A percentile compares a stretch with the other conserved stretches of the same genome.
These are phyloP conservation scores for Penicillium manginii DNA, from an alignment of 495 filamentous ascomycete species.

Conservation along the genomic window DNA sequence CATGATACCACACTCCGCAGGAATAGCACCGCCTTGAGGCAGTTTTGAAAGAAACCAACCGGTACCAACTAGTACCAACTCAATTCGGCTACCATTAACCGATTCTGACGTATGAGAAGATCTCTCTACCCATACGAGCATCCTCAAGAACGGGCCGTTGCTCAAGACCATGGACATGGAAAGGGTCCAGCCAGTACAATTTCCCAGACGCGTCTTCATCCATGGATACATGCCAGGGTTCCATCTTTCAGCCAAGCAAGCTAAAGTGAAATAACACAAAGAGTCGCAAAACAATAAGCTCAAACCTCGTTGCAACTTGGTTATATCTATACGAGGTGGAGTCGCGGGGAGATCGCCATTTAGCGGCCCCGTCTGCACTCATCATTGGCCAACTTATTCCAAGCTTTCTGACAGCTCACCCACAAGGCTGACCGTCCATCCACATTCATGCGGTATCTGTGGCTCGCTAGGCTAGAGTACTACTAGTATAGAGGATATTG, in stretches of 20 bases:
- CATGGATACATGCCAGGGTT: slow-evolving; percentile 10
- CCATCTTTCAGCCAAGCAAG: slow-evolving; percentile 10
- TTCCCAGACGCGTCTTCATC: background rate
- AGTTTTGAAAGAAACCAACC: no score
- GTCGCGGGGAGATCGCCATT: slow-evolving; percentile 1
- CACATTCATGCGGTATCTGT: no score
- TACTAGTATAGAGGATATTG: no score
- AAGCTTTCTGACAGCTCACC: background rate
- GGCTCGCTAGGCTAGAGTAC: no score
- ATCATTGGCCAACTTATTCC: slow-evolving; percentile 9
- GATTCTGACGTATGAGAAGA: slow-evolving; percentile 34
- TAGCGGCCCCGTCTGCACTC: slow-evolving; percentile 15
- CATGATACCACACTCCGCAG: no score
- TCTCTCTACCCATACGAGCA: slow-evolving; percentile 39
- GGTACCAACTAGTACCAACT: no score
- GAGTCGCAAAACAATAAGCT: slow-evolving; percentile 11
- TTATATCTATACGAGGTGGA: slow-evolving; percentile 9
- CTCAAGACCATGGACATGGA: slow-evolving; percentile 7
- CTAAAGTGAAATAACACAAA: slow-evolving; percentile 9
- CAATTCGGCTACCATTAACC: slow-evolving; percentile 13
- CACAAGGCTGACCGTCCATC: background rate
- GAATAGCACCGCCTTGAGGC: no score
- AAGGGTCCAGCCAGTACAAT: slow-evolving; percentile 10
- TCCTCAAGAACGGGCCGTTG: slow-evolving; percentile 28
- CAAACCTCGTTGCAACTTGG: slow-evolving; percentile 8